Evolutionary conservation across 2,329 filamentous ascomycete genomes (phyloP), one percentile per base, ranked within the genome.

Genomic region (Paraconiothyrium brasiliense): DNA sequence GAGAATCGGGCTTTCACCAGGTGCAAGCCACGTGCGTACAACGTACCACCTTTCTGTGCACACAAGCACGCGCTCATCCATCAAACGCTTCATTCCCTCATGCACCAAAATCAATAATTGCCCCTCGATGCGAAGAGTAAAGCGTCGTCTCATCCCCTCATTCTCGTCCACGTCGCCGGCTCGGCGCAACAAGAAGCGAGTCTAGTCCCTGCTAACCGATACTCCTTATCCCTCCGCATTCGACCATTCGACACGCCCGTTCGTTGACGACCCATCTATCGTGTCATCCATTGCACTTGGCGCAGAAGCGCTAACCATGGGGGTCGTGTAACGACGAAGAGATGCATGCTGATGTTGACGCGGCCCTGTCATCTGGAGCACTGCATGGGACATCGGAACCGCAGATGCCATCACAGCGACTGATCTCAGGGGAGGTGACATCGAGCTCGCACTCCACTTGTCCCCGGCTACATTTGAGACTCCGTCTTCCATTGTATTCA

Each of bases 51-150:
- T 7, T n/a, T 5, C 27, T 34, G 8, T 16, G n/a, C 24, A 49
- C 27, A 13, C 30, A 37, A 51, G 48, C 48, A 51, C 37, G 48
- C 32, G 48, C 48, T 37, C 48, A 37, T 20, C 32, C 35, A 44
- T 22, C 51, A 41, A n/a, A 11, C 35, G 16, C 14, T 13, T 6
- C 14, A 14, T 8, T 41, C 39, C 6, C 20, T 14, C 30, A 24
- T 35, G 9, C 41, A 27, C 41, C 30, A 8, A 44, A 54, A 55
- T 24, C 52, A 47, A 55, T 55, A 55, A 41, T 46, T 55, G 16
- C 41, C 51, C 41, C 52, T 55, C 52, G 52, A 22, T 46, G 24
- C 30, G n/a, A 46, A 55, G 39, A 34, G 51, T 24, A 55, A 47
- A 35, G 52, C 52, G 52, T 27, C 27, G 41, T 55, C 41, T 46